Evolutionary conservation across 1,139 yeast species (phyloP).

Genomic region (Magnusiomyces paraingens): DNA sequence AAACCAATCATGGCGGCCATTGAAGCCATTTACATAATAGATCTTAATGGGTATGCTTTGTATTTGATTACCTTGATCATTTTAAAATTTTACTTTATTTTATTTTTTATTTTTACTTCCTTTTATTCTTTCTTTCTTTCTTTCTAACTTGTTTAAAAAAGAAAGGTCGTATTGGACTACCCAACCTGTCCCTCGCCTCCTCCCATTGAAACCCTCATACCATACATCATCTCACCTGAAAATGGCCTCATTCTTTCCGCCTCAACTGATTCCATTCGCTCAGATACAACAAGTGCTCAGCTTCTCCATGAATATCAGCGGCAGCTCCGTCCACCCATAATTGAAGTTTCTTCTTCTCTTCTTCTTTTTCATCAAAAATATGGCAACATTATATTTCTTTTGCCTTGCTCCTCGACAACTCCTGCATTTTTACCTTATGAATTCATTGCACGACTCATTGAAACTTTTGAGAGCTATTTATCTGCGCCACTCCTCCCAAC

Average conservation of each 20-base stretch:
- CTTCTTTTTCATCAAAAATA: constrained; percentile 29
- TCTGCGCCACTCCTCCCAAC: constrained; percentile 50
- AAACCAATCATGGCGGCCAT: constrained; percentile 36
- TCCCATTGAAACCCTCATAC: constrained; percentile 39
- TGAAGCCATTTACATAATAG: constrained; percentile 63
- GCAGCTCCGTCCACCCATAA: constrained; percentile 17
- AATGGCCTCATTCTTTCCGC: constrained; percentile 12
- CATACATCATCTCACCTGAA: constrained; percentile 24
- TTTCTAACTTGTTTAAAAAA: constrained; percentile 16
- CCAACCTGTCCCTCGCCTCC: constrained; percentile 49
- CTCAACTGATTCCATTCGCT: constrained; percentile 2
- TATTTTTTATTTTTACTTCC: too few species aligned
- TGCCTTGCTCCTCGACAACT: constrained; percentile 30
- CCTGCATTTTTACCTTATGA: constrained; percentile 48
- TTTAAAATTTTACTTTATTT: neutral
- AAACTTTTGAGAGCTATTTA: constrained; percentile 52
- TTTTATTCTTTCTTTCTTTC: too few species aligned
- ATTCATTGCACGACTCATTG: constrained; percentile 48
- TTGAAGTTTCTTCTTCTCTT: constrained; percentile 30
- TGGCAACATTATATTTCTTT: constrained; percentile 28
- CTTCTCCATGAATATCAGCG: constrained; percentile 10
- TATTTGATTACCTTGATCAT: neutral
- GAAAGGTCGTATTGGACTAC: constrained; percentile 52
- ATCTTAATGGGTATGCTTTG: constrained; percentile 41
- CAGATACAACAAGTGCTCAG: neutral